These are phyloP conservation scores for Curvularia verruculosa DNA, from an alignment of 2,329 filamentous ascomycete genomes.

Conservation along the genomic window DNA sequence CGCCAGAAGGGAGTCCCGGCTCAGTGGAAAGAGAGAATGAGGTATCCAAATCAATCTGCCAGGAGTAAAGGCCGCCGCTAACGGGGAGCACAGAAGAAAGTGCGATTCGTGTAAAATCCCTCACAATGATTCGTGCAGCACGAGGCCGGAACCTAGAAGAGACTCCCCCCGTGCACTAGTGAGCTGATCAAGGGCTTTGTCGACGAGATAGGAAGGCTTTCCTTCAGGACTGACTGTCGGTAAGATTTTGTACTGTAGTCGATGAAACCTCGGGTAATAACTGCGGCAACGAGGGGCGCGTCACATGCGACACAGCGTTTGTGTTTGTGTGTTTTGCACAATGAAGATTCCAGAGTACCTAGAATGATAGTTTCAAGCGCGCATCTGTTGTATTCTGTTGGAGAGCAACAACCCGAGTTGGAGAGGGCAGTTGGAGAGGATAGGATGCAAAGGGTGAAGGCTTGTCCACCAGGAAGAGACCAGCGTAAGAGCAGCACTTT, in stretches of 20 bases:
- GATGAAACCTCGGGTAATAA: slow-evolving; percentile 11
- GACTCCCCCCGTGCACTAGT: slow-evolving; percentile 43
- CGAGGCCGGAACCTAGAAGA: slow-evolving; percentile 28
- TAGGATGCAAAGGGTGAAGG: not conserved
- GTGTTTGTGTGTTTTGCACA: not conserved
- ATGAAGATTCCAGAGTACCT: not conserved
- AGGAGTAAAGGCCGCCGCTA: slow-evolving; percentile 13
- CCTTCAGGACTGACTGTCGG: slow-evolving; percentile 4
- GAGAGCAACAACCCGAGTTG: not conserved
- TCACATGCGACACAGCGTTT: slow-evolving; percentile 13
- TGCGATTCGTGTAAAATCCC: slow-evolving; percentile 21
- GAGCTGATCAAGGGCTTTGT: slow-evolving; percentile 18
- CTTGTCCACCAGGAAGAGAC: not conserved
- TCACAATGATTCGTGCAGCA: slow-evolving; percentile 24
- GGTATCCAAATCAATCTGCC: slow-evolving; percentile 11
- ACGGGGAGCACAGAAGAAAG: slow-evolving; percentile 19
- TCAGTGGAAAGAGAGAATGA: slow-evolving; percentile 19
- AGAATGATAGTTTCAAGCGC: not conserved
- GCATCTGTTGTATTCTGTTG: not conserved
- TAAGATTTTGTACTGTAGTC: slow-evolving; percentile 3
- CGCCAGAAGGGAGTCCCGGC: slow-evolving; percentile 22
- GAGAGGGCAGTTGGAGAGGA: not conserved
- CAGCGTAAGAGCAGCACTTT: not conserved
- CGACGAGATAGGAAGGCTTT: slow-evolving; percentile 22
- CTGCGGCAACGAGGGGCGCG: slow-evolving; percentile 3